A percentile compares a stretch with the other conserved stretches of the same genome.
phyloP scores from a whole-genome alignment of 805 yeast genomes.

The Tetrapisispora taiwanensis region DNA sequence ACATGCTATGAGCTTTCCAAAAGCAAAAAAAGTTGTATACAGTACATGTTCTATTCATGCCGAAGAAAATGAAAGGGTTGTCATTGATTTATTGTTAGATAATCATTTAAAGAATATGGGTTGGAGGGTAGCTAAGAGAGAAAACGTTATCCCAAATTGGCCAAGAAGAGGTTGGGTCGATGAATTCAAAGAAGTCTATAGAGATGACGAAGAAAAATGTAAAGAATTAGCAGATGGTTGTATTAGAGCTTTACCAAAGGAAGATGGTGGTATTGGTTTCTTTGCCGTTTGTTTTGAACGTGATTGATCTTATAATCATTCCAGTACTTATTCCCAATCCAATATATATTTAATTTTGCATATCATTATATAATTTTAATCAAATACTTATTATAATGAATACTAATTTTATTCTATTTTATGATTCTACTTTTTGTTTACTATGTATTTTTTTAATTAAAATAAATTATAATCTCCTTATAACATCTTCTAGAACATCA shows the following conservation, averaged over 20 bases:
- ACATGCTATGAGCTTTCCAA: constrained; percentile 79
- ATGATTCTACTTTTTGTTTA: no score
- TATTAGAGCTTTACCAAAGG: constrained; percentile 72
- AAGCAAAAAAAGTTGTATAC: constrained; percentile 69
- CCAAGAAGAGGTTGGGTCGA: constrained; percentile 67
- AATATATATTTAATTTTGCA: no score
- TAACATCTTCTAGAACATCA: constrained; percentile 76
- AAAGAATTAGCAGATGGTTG: constrained; percentile 70
- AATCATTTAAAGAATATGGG: constrained; percentile 52
- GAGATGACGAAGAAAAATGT: constrained; percentile 36
- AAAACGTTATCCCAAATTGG: constrained; percentile 74
- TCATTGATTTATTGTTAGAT: constrained; percentile 63
- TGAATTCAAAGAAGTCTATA: constrained; percentile 49
- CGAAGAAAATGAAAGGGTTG: constrained; percentile 90
- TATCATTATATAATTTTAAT: neutral
- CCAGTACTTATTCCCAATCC: neutral
- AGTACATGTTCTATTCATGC: constrained; percentile 94
- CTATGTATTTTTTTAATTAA: neutral
- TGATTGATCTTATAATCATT: neutral
- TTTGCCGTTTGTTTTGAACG: constrained; percentile 88
- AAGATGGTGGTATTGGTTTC: constrained; percentile 98
- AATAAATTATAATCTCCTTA: constrained; percentile 26
- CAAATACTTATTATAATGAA: neutral
- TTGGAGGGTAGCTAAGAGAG: constrained; percentile 59
- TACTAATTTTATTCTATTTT: no score